phyloP scores from a whole-genome alignment of 768 basidiomycete genomes.

The Cyclocybe cylindracea region DNA sequence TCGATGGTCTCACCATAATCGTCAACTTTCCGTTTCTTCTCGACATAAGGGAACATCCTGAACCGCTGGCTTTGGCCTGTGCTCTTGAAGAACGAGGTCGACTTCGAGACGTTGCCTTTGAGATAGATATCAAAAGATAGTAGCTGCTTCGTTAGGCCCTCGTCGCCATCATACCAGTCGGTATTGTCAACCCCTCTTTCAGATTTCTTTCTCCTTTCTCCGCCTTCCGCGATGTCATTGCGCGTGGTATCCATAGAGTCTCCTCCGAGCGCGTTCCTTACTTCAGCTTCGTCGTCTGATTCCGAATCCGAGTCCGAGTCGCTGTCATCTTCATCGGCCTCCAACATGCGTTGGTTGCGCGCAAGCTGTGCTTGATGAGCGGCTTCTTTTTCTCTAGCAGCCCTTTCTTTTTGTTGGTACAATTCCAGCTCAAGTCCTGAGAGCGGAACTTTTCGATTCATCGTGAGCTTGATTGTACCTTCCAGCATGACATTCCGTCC shows the following conservation, averaged over 20 bases:
- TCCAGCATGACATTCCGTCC: constrained; percentile 87
- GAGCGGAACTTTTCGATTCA: constrained; percentile 88
- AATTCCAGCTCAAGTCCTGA: constrained; percentile 87
- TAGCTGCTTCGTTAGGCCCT: constrained; percentile 69
- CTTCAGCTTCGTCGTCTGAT: constrained; percentile 63
- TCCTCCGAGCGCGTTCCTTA: constrained; percentile 55
- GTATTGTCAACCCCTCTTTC: constrained; percentile 51
- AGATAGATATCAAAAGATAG: constrained; percentile 96
- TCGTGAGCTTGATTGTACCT: constrained; percentile 63
- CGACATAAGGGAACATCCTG: constrained; percentile 97
- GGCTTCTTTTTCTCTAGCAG: constrained; percentile 78
- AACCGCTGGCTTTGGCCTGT: constrained; percentile 77
- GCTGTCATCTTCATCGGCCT: constrained; percentile 90
- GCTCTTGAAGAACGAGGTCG: constrained; percentile 86
- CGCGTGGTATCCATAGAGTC: constrained; percentile 44
- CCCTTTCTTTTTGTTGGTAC: constrained; percentile 73
- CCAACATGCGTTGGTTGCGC: constrained; percentile 84
- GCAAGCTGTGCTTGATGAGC: constrained; percentile 84
- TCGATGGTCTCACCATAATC: constrained; percentile 96
- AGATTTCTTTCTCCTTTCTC: constrained; percentile 38
- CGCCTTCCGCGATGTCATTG: constrained; percentile 27
- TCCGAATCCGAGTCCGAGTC: constrained; percentile 78
- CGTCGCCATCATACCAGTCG: constrained; percentile 81
- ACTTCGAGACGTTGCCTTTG: constrained; percentile 91
- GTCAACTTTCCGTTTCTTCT: constrained; percentile 89